phyloP scores from a whole-genome alignment of 805 yeast species.

The Limtongia smithiae region DNA sequence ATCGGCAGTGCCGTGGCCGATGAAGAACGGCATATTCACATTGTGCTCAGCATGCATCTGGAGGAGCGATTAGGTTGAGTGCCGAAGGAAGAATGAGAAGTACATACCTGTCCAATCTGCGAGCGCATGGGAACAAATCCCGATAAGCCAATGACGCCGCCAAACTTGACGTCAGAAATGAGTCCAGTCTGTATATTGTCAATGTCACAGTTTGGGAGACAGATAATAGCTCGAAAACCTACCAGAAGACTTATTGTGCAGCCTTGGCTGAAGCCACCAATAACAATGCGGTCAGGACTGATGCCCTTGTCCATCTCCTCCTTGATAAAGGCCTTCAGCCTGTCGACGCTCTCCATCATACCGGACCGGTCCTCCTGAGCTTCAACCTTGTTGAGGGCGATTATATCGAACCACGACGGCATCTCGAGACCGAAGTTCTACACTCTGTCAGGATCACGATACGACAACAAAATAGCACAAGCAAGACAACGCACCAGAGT shows the following conservation, averaged over 20 bases:
- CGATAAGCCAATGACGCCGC: conserved; percentile 72
- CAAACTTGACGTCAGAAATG: conserved; percentile 57
- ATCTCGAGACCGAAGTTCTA: conserved; percentile 57
- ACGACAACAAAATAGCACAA: neutral
- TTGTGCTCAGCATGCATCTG: conserved; percentile 42
- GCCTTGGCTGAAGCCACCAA: conserved; percentile 97
- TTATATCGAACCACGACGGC: conserved; percentile 73
- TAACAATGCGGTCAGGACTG: conserved; percentile 53
- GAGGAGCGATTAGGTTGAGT: neutral
- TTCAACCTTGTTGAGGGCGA: conserved; percentile 32
- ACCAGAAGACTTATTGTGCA: conserved; percentile 70
- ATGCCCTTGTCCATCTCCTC: conserved; percentile 38
- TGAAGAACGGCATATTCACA: conserved; percentile 68
- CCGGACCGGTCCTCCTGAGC: conserved; percentile 41
- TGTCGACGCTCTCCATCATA: conserved; percentile 36
- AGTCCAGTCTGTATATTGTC: conserved; percentile 41
- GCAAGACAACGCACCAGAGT: conserved; percentile 42
- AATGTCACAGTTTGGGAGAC: neutral
- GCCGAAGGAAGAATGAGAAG: neutral
- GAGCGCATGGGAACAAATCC: conserved; percentile 56
- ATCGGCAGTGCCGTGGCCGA: conserved; percentile 84
- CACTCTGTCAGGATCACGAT: neutral
- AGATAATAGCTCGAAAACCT: conserved; percentile 3
- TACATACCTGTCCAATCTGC: conserved; percentile 25
- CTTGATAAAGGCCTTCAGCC: conserved; percentile 34